A percentile compares a stretch with the other conserved stretches of the same genome.
phyloP scores from a whole-genome alignment of 768 basidiomycete species.

The Dioszegia hungarica region DNA sequence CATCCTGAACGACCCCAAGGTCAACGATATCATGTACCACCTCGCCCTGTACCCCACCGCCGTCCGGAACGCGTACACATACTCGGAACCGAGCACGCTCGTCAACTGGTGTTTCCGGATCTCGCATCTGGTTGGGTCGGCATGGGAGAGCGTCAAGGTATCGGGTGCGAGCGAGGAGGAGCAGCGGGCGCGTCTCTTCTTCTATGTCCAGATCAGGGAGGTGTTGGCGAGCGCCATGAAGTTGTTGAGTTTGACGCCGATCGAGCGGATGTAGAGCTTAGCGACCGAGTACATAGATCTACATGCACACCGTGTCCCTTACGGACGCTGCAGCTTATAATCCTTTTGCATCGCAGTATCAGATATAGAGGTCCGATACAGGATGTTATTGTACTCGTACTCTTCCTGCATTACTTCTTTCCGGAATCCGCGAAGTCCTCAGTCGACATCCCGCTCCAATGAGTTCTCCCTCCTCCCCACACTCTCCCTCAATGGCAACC shows the following conservation, averaged over 20 bases:
- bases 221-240: slow-evolving; percentile 84
- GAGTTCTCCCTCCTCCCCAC: background rate
- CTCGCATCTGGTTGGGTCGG: slow-evolving; percentile 79
- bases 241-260: slow-evolving; percentile 77
- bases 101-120: slow-evolving; percentile 84
- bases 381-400: background rate
- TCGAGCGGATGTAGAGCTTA: slow-evolving; percentile 78
- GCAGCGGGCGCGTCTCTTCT: slow-evolving; percentile 76
- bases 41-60: slow-evolving; percentile 87
- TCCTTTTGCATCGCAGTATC: no score
- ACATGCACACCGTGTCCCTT: no score
- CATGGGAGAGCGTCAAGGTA: slow-evolving; percentile 86
- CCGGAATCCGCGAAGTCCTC: no score
- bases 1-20: slow-evolving; percentile 67
- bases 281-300: background rate
- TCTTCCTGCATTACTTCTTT: background rate
- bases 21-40: slow-evolving; percentile 79
- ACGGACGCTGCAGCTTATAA: no score
- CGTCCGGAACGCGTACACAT: slow-evolving; percentile 75
- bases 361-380: background rate
- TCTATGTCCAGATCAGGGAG: slow-evolving; percentile 82
- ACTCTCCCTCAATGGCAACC: background rate
- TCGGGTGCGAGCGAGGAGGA: slow-evolving; percentile 72
- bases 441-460: slow-evolving; percentile 1
- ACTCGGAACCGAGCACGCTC: slow-evolving; percentile 81